phyloP scores from a whole-genome alignment of 495 filamentous ascomycete species.

The Pseudevernia furfuracea region DNA sequence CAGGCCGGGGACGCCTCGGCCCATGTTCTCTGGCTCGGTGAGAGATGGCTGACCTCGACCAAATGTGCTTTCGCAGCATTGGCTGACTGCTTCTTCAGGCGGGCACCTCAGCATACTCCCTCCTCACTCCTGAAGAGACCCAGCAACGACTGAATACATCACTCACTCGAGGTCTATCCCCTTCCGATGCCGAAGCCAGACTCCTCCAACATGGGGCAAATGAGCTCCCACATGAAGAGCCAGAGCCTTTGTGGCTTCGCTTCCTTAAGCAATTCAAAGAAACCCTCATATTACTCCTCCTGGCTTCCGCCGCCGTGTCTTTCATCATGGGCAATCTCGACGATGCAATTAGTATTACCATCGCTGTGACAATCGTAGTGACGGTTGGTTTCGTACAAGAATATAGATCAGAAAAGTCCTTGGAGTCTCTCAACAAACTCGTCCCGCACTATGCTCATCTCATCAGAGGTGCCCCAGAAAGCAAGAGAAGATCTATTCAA shows the following conservation, averaged over 20 bases:
- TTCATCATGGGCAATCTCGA: constrained; percentile 92
- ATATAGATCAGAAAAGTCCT: constrained; percentile 93
- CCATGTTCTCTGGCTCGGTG: constrained; percentile 27
- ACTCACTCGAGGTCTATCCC: constrained; percentile 67
- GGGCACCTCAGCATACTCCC: constrained; percentile 52
- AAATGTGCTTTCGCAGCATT: not conserved
- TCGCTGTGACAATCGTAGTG: constrained; percentile 94
- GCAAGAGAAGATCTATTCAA: constrained; percentile 28
- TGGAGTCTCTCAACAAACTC: constrained; percentile 87
- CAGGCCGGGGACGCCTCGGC: constrained; percentile 33
- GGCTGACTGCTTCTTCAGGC: constrained; percentile 34
- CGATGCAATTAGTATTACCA: constrained; percentile 88
- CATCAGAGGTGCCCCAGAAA: constrained; percentile 51
- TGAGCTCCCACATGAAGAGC: constrained; percentile 86
- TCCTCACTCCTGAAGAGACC: constrained; percentile 66
- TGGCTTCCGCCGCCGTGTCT: constrained; percentile 82
- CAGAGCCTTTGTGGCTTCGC: constrained; percentile 87
- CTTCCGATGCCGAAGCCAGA: constrained; percentile 70
- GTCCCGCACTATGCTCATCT: constrained; percentile 92
- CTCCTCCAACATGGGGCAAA: constrained; percentile 79
- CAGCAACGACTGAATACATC: constrained; percentile 77
- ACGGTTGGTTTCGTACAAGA: constrained; percentile 96
- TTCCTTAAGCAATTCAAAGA: constrained; percentile 97
- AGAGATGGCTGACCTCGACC: not conserved
- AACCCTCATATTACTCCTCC: constrained; percentile 77